phyloP scores from a whole-genome alignment of 2,329 filamentous ascomycete species.

The Drechmeria coniospora region DNA sequence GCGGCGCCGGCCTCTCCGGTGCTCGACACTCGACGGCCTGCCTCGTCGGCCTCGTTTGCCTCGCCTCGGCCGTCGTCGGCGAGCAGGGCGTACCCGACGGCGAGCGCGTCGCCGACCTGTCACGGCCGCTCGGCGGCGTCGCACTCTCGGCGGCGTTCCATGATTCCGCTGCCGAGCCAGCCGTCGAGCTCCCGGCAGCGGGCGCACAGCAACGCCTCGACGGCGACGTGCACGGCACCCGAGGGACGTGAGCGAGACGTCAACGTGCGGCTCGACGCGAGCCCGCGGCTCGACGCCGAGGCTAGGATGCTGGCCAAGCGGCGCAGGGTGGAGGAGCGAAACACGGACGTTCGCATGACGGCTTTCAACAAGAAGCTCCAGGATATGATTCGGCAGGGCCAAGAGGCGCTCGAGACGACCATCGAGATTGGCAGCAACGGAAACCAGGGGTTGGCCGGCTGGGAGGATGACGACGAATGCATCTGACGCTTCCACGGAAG shows the following conservation, averaged over 20 bases:
- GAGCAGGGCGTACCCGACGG: slow-evolving; percentile 8
- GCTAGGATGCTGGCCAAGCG: slow-evolving; percentile 60
- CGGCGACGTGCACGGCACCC: slow-evolving; percentile 21
- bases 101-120: slow-evolving; percentile 11
- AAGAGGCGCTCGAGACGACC: slow-evolving; percentile 66
- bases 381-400: slow-evolving; percentile 79
- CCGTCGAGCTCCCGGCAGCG: slow-evolving; percentile 21
- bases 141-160: slow-evolving; percentile 6
- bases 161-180: slow-evolving; percentile 3
- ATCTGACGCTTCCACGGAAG: too few species aligned
- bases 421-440: slow-evolving; percentile 43
- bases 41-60: slow-evolving; percentile 17
- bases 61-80: slow-evolving; percentile 24
- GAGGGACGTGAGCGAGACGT: slow-evolving; percentile 1
- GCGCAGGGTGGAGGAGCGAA: slow-evolving; percentile 56
- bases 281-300: slow-evolving; percentile 44
- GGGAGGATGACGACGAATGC: slow-evolving; percentile 11
- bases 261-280: slow-evolving; percentile 14
- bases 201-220: slow-evolving; percentile 28
- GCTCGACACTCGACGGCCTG: slow-evolving; percentile 6
- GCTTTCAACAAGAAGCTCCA: slow-evolving; percentile 66
- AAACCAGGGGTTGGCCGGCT: slow-evolving; percentile 25
- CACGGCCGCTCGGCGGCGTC: slow-evolving; percentile 3
- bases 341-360: slow-evolving; percentile 64
- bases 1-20: too few species aligned